Percentiles rank a stretch among this genome's conserved stretches.
These are phyloP conservation scores for Crepidotus variabilis DNA, from an alignment of 768 basidiomycete species.

Conservation along the genomic window DNA sequence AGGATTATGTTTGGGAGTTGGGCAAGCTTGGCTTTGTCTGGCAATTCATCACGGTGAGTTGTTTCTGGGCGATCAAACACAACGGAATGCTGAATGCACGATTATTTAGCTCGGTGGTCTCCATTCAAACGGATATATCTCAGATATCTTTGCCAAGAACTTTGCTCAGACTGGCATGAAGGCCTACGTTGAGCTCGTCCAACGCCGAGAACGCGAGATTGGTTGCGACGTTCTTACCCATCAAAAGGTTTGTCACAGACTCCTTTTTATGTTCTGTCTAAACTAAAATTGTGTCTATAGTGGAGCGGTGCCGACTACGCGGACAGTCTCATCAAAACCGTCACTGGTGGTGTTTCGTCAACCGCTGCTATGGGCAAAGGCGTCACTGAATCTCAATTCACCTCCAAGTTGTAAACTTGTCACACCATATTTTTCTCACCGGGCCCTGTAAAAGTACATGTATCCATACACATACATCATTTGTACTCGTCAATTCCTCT, in stretches of 20 bases:
- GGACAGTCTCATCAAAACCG: constrained; percentile 89
- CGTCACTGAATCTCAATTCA: constrained; percentile 89
- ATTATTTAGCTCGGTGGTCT: constrained; percentile 80
- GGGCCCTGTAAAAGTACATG: constrained; percentile 20
- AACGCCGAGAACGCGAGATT: constrained; percentile 88
- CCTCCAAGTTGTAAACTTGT: constrained; percentile 28
- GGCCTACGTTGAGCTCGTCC: constrained; percentile 94
- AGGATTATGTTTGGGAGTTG: constrained; percentile 86
- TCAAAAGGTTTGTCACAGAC: constrained; percentile 67
- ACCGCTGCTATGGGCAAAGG: constrained; percentile 99
- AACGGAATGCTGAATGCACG: constrained; percentile 3
- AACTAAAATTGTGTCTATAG: constrained; percentile 34
- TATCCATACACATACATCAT: constrained; percentile 4
- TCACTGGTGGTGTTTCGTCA: constrained; percentile 95
- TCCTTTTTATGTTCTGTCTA: not conserved
- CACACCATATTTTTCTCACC: constrained; percentile 6
- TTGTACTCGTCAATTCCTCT: no score
- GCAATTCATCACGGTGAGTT: constrained; percentile 94
- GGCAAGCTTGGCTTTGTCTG: constrained; percentile 96
- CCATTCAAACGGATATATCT: constrained; percentile 97
- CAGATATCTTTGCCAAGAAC: constrained; percentile 83
- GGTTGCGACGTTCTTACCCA: constrained; percentile 97
- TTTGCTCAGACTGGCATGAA: constrained; percentile 98
- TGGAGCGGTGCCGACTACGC: constrained; percentile 96
- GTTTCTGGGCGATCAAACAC: not conserved